Base-by-base conservation (phyloP, 2,329 filamentous ascomycete species). In the Cercospora zeina region DNA sequence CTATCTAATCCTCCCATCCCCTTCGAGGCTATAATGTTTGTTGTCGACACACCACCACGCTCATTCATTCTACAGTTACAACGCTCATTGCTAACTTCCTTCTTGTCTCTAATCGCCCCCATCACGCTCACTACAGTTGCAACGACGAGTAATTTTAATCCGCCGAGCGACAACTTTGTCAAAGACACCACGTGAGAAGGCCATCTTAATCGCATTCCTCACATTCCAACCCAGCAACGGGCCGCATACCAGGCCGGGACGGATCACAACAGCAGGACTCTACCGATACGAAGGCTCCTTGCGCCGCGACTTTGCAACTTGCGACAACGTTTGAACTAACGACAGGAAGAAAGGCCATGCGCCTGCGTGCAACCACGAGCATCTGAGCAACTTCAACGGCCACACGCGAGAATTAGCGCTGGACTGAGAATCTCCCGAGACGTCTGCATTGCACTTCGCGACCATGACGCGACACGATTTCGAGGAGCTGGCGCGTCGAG, bases 161-260 rank as follows among this genome's bases (percentile, higher is more conserved):
- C 33, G 39, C 31, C 37, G 36, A 58, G 1, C 39, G 54, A 57
- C 54, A 45, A 36, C 27, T 16, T 19, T 24, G 30, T 30, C 27
- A 30, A 30, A 42, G 37, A 45, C 37, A 47, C 61, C 61, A 62
- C 61, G 54, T 61, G 58, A 59, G 19, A 53, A 58, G 33, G 39
- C 56, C 39, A 63, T 65, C 54, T 54, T 45, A 53, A 49, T 53
- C 30, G 49, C 49, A 53, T 53, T 53, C 49, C 49, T 65, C 66
- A 63, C 75, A 77, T 78, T 77, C 75, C 75, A 67, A 61, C 50
- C 36, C 70, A 73, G 72, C 73, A 69, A 77, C 74, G 65, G 62
- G 50, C 62, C 58, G 68, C 70, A 73, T 73, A 65, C 70, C 70
- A 58, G 66, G 58, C 60, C 63, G 56, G 66, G 65, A 68, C 65